These are phyloP conservation scores for Artemisia annua DNA, from an alignment of 129 eudicot genomes.

Conservation along the genomic window DNA sequence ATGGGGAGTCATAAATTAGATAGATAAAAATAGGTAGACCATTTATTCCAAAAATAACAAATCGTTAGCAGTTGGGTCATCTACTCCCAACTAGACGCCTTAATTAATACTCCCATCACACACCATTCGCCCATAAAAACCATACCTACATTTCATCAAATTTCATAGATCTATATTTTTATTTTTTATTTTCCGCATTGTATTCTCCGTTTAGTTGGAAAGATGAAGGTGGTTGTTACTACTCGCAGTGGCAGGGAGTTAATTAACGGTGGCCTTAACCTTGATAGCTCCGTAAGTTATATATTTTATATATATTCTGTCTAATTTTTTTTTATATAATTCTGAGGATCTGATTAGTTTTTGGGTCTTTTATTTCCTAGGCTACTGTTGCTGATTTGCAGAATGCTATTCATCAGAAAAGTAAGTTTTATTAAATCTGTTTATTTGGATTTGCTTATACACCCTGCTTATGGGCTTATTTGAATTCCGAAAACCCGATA, in stretches of 20 bases:
- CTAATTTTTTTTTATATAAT: neutral
- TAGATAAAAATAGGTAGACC: too few relatives aligned
- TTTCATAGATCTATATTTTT: neutral
- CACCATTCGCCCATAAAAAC: constrained; percentile 1
- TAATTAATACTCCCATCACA: neutral
- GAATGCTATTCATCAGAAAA: constrained; percentile 80
- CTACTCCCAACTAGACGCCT: too few relatives aligned
- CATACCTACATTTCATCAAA: constrained; percentile 8
- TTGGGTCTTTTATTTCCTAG: constrained; percentile 34
- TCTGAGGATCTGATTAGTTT: constrained; percentile 20
- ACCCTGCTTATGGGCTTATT: too few relatives aligned
- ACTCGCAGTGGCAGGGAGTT: constrained; percentile 88
- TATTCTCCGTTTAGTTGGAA: constrained; percentile 20
- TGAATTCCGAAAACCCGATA: too few relatives aligned
- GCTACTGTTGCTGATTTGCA: constrained; percentile 97
- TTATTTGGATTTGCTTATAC: too few relatives aligned
- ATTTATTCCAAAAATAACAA: too few relatives aligned
- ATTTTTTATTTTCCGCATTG: constrained; percentile 7
- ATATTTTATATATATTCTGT: neutral
- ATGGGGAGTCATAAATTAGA: too few relatives aligned
- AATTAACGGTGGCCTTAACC: constrained; percentile 80
- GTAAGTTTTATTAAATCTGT: constrained; percentile 38
- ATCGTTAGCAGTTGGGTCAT: too few relatives aligned
- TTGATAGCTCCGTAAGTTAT: constrained; percentile 61
- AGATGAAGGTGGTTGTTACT: constrained; percentile 85